phyloP scores from a whole-genome alignment of 108 stramenopile species.

The Pseudonitzschia multistriata region DNA sequence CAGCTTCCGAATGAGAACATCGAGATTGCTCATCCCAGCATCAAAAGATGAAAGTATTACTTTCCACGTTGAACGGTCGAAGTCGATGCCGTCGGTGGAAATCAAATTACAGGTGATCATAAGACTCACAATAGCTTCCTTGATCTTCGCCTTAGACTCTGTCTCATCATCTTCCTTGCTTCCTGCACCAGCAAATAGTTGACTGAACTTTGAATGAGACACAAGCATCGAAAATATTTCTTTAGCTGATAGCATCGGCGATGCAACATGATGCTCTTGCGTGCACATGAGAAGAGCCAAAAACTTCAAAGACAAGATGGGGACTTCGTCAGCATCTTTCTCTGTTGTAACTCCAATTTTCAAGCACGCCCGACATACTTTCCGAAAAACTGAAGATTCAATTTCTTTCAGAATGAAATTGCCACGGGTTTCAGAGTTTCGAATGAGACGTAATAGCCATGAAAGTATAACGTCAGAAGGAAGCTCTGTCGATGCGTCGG shows the following conservation, averaged over 20 bases:
- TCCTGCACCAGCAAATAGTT: conserved; percentile 14
- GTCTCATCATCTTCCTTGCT: background rate
- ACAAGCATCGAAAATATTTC: conserved; percentile 36
- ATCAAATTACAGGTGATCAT: conserved; percentile 44
- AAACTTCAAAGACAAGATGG: conserved; percentile 15
- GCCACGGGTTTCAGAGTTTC: background rate
- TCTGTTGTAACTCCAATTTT: conserved; percentile 20
- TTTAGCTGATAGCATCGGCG: background rate
- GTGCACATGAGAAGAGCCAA: background rate
- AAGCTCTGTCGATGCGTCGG: background rate
- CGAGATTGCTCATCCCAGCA: conserved; percentile 35
- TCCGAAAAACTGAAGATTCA: conserved; percentile 3
- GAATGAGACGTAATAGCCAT: background rate
- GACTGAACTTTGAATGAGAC: conserved; percentile 43
- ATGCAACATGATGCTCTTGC: background rate
- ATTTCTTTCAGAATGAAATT: background rate
- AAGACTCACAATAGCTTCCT: conserved; percentile 38
- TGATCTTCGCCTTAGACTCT: conserved; percentile 7
- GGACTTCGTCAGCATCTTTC: background rate
- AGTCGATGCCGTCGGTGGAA: conserved; percentile 27
- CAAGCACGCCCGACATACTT: conserved; percentile 21
- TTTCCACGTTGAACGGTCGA: conserved; percentile 38
- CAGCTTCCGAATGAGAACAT: conserved; percentile 16
- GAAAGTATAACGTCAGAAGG: background rate
- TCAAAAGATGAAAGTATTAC: conserved; percentile 37